A percentile compares a stretch with the other conserved stretches of the same genome.
phyloP scores from a whole-genome alignment of 1,284 basidiomycete genomes.

The Stereum hirsutum region DNA sequence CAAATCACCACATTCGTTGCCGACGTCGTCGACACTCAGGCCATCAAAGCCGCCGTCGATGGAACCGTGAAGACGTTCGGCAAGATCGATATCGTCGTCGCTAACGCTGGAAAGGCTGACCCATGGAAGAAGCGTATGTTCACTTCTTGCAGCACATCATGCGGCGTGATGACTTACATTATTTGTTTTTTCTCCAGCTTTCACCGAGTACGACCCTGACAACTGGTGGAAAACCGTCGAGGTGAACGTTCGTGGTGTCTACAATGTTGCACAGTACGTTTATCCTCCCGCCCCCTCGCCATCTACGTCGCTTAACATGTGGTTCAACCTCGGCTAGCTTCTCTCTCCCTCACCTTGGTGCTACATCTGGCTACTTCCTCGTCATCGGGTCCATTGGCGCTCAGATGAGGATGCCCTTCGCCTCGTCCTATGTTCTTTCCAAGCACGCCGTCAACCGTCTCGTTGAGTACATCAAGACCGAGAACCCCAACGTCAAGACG shows the following conservation, averaged over 20 bases:
- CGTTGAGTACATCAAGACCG: slow-evolving; percentile 7
- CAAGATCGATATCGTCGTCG: slow-evolving; percentile 10
- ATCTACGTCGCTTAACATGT: neutral
- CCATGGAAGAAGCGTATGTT: neutral
- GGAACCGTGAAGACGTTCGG: slow-evolving; percentile 9
- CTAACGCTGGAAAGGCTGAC: slow-evolving; percentile 8
- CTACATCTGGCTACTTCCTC: slow-evolving; percentile 8
- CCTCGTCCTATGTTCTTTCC: slow-evolving; percentile 6
- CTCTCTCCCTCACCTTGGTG: slow-evolving; percentile 5
- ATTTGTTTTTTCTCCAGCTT: neutral
- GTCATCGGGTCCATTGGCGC: slow-evolving; percentile 6
- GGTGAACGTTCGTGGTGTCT: slow-evolving; percentile 6
- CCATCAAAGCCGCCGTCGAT: slow-evolving; percentile 4
- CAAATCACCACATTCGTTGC: slow-evolving; percentile 1
- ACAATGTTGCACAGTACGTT: slow-evolving; percentile 5
- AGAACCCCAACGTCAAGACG: slow-evolving; percentile 6
- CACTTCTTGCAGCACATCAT: too few relatives aligned
- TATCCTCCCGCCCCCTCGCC: neutral
- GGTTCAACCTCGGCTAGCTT: slow-evolving; percentile 2
- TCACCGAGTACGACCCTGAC: slow-evolving; percentile 3
- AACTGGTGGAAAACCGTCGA: slow-evolving; percentile 7
- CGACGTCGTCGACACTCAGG: neutral
- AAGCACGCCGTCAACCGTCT: slow-evolving; percentile 9
- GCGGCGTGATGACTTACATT: neutral
- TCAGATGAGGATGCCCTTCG: slow-evolving; percentile 2